Percentiles rank a stretch among this genome's conserved stretches.
phyloP scores from a whole-genome alignment of 352 stramenopile genomes.

The Globisporangium cystogenes region DNA sequence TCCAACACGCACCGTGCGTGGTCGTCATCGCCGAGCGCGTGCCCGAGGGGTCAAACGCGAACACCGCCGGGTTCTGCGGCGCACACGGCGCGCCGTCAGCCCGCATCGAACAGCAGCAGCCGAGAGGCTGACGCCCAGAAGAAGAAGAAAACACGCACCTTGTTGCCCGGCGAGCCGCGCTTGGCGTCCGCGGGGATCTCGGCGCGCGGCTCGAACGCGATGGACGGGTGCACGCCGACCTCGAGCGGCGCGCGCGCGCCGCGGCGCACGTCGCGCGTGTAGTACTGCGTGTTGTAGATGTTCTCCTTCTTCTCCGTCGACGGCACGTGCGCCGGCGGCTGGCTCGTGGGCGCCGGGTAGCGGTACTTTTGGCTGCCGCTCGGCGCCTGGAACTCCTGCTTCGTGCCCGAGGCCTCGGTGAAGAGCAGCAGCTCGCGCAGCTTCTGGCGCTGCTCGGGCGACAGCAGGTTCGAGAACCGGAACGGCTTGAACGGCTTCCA shows the following conservation, averaged over 20 bases:
- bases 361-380: constrained; percentile 58
- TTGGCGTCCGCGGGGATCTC: constrained; percentile 63
- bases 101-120: background rate
- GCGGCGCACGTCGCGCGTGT: constrained; percentile 82
- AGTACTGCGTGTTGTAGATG: constrained; percentile 88
- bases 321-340: constrained; percentile 66
- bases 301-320: constrained; percentile 65
- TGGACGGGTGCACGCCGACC: constrained; percentile 70
- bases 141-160: too few species aligned
- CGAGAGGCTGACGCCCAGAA: too few species aligned
- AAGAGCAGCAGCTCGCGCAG: constrained; percentile 80
- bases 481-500: constrained; percentile 85
- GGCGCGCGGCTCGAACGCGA: constrained; percentile 44
- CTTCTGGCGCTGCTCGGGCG: constrained; percentile 60
- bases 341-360: constrained; percentile 71
- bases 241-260: constrained; percentile 60
- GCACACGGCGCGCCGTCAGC: background rate
- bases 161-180: constrained; percentile 76
- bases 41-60: constrained; percentile 77
- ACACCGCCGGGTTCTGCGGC: constrained; percentile 70
- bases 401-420: constrained; percentile 66
- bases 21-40: constrained; percentile 86
- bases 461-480: constrained; percentile 67
- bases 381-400: constrained; percentile 70
- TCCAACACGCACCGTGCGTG: constrained; percentile 41